Base-by-base conservation (phyloP, 352 stramenopile species). In the Phytophthora ohioensis region DNA sequence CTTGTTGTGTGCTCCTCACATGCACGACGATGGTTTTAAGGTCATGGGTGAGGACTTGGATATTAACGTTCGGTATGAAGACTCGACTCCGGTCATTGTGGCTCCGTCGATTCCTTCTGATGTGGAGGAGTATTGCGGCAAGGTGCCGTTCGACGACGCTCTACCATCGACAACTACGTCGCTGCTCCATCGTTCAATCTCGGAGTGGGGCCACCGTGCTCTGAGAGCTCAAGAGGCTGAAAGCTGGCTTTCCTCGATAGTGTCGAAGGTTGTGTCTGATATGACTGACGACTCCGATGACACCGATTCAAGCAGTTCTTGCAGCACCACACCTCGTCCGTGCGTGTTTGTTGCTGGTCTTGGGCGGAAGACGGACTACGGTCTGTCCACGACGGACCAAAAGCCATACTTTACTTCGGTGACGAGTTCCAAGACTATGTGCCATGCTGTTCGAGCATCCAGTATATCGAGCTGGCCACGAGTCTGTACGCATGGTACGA, bases 281-380 rank as follows among this genome's bases (percentile, higher is more conserved):
- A 52, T 57, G 12, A 36, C 34, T 2, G 45, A 46, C 13, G 36
- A 58, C 43, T 63, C 35, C 1, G 43, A 63, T 21, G 32, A 38
- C n/a, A 57, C 47, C 10, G 58, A 62, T 12, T 86, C 47, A 32
- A 60, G 43, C 12, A 65, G 71, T 43, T 53, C 57, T 6, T 88
- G 81, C 71, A 76, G 70, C 43, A 64, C 60, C 8, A 74, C 57
- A 31, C 53, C 43, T n/a, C 68, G 74, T 27, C 66, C 78, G 54
- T 91, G 80, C 30, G 43, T 91, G 9, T 88, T 91, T 47, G 71
- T 91, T 34, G 74, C 80, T 34, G 82, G 80, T 8, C 46, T 87
- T 5, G 80, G 74, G 21, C 31, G 68, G 49, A 64, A 67, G 5
- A 59, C 53, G 10, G 70, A 85, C n/a, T 55, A 59, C 32, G 76